Conservation (phyloP, 768 basidiomycete species). For the Agrocybe pediades region DNA sequence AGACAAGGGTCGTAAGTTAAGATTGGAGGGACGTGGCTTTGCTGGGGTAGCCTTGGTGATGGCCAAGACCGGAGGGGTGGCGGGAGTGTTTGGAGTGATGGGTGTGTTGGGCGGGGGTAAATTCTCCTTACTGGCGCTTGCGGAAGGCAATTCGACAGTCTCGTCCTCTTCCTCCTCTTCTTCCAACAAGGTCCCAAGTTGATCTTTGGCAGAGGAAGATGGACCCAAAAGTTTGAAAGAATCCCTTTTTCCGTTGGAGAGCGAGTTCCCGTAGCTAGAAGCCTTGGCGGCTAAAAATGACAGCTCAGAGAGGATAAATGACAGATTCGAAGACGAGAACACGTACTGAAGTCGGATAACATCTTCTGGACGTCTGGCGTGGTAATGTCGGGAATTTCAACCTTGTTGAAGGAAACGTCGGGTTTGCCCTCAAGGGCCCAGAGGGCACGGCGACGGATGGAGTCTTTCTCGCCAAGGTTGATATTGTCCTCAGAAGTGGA, state of each 20-base stretch:
- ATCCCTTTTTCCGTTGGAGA: constrained; percentile 69
- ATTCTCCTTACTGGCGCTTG: constrained; percentile 26
- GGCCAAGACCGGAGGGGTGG: constrained; percentile 31
- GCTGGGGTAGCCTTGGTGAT: constrained; percentile 37
- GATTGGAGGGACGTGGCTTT: constrained; percentile 67
- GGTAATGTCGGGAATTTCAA: constrained; percentile 81
- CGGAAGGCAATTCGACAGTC: constrained; percentile 18
- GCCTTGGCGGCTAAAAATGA: constrained; percentile 46
- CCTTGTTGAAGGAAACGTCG: constrained; percentile 67
- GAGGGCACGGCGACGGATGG: constrained; percentile 79
- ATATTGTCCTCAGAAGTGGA: constrained; percentile 67
- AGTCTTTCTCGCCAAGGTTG: constrained; percentile 72
- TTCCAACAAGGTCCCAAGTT: constrained; percentile 77
- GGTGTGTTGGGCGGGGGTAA: constrained; percentile 17
- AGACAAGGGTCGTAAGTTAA: constrained; percentile 71
- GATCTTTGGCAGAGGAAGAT: constrained; percentile 70
- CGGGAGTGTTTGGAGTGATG: constrained; percentile 26
- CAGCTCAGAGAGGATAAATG: background rate
- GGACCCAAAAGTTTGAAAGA: constrained; percentile 73
- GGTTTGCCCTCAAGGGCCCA: constrained; percentile 88
- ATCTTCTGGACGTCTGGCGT: constrained; percentile 58
- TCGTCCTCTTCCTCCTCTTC: constrained; percentile 91
- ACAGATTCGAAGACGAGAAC: constrained; percentile 3
- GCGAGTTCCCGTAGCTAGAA: constrained; percentile 40
- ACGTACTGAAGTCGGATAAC: constrained; percentile 70